A percentile compares a stretch with the other conserved stretches of the same genome.
These are phyloP conservation scores for Cornus controversa DNA, from an alignment of 148 eudicot genomes.

Conservation along the genomic window DNA sequence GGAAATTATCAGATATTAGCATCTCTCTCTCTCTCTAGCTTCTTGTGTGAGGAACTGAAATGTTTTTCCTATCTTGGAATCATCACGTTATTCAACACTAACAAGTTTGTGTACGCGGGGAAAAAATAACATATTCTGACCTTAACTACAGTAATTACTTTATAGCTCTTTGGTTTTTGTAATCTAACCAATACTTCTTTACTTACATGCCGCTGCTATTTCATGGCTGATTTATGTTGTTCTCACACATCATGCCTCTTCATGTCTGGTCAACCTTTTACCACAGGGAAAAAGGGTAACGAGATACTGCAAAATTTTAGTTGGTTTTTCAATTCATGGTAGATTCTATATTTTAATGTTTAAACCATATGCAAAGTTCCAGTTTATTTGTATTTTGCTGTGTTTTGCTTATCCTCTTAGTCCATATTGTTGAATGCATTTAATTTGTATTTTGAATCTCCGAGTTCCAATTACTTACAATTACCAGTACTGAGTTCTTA, in stretches of 20 bases:
- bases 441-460: neutral
- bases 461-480: neutral
- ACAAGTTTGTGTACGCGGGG: no score
- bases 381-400: neutral
- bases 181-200: no score
- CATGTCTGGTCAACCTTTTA: neutral
- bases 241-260: neutral
- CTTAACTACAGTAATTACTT: no score
- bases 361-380: neutral
- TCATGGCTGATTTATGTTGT: neutral
- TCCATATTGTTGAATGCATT: neutral
- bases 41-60: neutral
- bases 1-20: neutral
- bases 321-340: constrained; percentile 1
- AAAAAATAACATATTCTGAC: no score
- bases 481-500: neutral
- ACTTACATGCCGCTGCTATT: no score
- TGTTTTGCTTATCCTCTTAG: neutral
- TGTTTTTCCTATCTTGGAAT: neutral
- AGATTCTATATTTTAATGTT: neutral
- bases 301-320: neutral
- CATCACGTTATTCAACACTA: no score
- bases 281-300: neutral
- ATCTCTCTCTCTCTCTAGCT: no score
- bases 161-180: neutral